Conservation (phyloP, 1,284 basidiomycete genomes). For the Malassezia sympodialis region DNA sequence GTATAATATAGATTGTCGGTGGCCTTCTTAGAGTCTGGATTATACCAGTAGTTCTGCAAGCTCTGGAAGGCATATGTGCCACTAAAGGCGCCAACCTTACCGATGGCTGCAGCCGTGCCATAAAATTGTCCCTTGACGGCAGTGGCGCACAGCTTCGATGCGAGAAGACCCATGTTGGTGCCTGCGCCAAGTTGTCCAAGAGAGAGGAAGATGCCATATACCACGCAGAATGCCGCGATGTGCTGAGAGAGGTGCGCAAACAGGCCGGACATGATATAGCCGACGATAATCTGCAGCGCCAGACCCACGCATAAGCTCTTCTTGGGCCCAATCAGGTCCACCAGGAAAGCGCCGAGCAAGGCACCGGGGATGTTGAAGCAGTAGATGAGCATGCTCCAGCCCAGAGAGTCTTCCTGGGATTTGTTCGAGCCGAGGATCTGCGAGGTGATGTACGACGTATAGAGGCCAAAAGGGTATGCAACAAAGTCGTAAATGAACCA, state of each 20-base stretch:
- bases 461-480: conserved; percentile 56
- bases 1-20: conserved; percentile 24
- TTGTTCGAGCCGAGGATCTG: conserved; percentile 52
- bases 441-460: conserved; percentile 66
- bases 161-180: conserved; percentile 38
- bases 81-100: conserved; percentile 54
- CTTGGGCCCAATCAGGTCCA: conserved; percentile 49
- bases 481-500: conserved; percentile 53
- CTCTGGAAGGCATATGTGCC: conserved; percentile 31
- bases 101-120: conserved; percentile 60
- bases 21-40: not conserved
- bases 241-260: conserved; percentile 22
- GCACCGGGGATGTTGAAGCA: conserved; percentile 57
- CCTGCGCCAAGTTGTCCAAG: conserved; percentile 63
- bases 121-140: conserved; percentile 38
- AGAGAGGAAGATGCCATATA: conserved; percentile 80
- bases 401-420: not conserved
- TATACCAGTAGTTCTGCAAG: not conserved
- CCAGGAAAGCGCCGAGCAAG: conserved; percentile 64
- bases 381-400: conserved; percentile 1
- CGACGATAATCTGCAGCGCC: conserved; percentile 48
- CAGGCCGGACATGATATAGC: conserved; percentile 52
- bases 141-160: conserved; percentile 20
- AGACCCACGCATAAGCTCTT: conserved; percentile 36
- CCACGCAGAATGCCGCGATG: conserved; percentile 51